phyloP scores from a whole-genome alignment of 139 green algal species.

The Picochlorum sp. region DNA sequence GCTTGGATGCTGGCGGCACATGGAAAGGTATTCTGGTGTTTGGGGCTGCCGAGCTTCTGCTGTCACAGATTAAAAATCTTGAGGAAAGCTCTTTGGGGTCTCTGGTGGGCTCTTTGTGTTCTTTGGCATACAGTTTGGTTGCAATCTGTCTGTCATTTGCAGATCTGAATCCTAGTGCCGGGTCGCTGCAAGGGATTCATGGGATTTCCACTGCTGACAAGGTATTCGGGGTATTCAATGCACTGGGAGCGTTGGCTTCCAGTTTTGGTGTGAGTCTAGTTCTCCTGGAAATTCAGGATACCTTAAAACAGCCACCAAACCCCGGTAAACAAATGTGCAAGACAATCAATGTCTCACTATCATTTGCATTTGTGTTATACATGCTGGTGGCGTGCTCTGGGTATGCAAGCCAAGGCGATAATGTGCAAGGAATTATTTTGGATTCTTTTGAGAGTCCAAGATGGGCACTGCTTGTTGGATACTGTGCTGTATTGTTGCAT shows the following conservation, averaged over 20 bases:
- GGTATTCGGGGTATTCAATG: slow-evolving; percentile 20
- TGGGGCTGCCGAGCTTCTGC: slow-evolving; percentile 11
- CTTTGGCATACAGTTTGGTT: slow-evolving; percentile 13
- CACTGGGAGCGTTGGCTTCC: slow-evolving; percentile 17
- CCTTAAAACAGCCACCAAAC: slow-evolving; percentile 21
- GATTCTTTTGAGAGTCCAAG: slow-evolving; percentile 9
- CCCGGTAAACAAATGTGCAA: slow-evolving; percentile 10
- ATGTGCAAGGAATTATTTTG: slow-evolving; percentile 18
- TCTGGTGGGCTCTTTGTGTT: slow-evolving; percentile 14
- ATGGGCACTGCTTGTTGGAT: slow-evolving; percentile 15
- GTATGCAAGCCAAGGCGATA: slow-evolving; percentile 20
- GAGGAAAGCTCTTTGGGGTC: slow-evolving; percentile 12
- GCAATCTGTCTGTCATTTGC: slow-evolving; percentile 11
- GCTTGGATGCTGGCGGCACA: neutral
- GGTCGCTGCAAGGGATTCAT: neutral
- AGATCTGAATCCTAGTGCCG: neutral
- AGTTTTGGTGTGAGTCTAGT: slow-evolving; percentile 3
- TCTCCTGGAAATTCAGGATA: slow-evolving; percentile 16
- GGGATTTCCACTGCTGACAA: neutral
- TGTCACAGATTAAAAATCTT: slow-evolving; percentile 20
- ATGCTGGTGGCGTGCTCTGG: slow-evolving; percentile 15
- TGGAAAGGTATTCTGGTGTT: slow-evolving; percentile 8
- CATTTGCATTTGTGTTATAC: slow-evolving; percentile 22
- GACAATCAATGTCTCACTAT: slow-evolving; percentile 5
- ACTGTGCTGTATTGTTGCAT: slow-evolving; percentile 25